phyloP scores from a whole-genome alignment of 768 basidiomycete species.

The Clavaria fumosa region DNA sequence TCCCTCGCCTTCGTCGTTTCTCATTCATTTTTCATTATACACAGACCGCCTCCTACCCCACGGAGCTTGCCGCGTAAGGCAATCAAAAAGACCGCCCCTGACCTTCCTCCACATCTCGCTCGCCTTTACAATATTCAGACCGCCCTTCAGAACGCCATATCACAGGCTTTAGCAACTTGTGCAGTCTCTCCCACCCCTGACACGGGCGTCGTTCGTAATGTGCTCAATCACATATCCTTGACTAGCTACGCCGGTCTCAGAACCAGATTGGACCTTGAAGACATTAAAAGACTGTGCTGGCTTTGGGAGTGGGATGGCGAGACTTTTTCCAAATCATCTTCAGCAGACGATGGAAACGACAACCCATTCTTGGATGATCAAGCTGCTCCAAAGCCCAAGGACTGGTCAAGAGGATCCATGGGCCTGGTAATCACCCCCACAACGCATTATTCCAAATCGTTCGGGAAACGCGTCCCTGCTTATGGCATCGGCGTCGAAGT shows the following conservation, averaged over 20 bases:
- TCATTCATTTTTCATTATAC: no score
- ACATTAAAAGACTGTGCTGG: conserved; percentile 69
- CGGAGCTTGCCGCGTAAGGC: no score
- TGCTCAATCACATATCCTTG: conserved; percentile 63
- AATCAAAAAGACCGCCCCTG: conserved; percentile 13
- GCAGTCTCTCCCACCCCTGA: conserved; percentile 65
- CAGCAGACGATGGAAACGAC: conserved; percentile 32
- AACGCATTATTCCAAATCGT: conserved; percentile 53
- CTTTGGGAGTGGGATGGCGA: conserved; percentile 77
- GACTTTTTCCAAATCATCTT: conserved; percentile 16
- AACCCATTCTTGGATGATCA: conserved; percentile 51
- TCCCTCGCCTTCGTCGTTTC: conserved; percentile 2
- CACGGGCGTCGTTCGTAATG: conserved; percentile 60
- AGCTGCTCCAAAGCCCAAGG: conserved; percentile 27
- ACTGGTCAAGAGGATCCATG: conserved; percentile 73
- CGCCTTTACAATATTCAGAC: conserved; percentile 52
- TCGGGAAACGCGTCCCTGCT: conserved; percentile 53
- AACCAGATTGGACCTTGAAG: conserved; percentile 48
- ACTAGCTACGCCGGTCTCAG: conserved; percentile 52
- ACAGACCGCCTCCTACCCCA: conserved; percentile 31
- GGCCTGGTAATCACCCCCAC: conserved; percentile 60
- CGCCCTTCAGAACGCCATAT: conserved; percentile 66
- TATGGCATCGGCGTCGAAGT: conserved; percentile 84
- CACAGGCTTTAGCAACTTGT: conserved; percentile 72
- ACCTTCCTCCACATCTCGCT: conserved; percentile 41